Percentiles rank a stretch among this genome's conserved stretches.
Evolutionary conservation across 106 monocot species (phyloP).

Genomic region (Cymbidium sinense): DNA sequence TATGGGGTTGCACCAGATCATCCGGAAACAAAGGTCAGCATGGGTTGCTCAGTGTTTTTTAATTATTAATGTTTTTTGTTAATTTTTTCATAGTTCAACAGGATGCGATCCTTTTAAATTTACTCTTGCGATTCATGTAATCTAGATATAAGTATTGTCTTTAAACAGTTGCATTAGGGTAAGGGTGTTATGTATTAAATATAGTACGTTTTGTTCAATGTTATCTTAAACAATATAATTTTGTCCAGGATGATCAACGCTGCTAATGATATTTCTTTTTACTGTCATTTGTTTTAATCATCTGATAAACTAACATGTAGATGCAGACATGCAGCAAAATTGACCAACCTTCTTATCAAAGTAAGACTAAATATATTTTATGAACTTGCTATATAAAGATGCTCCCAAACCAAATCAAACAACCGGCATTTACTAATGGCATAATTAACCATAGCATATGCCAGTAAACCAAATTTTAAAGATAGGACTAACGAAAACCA

Average conservation of each 20-base stretch:
- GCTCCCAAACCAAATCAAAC: neutral
- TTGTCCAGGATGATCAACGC: no score
- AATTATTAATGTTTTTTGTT: neutral
- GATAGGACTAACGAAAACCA: neutral
- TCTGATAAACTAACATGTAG: neutral
- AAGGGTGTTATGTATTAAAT: no score
- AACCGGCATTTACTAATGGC: neutral
- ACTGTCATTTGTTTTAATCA: neutral
- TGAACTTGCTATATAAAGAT: neutral
- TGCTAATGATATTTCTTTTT: neutral
- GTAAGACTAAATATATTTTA: neutral
- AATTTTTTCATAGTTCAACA: neutral
- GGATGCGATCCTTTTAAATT: neutral
- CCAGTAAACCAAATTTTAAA: neutral
- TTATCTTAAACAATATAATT: no score
- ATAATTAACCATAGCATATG: neutral
- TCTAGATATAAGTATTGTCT: neutral
- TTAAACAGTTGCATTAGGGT: no score
- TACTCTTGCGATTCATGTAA: neutral
- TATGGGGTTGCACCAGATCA: slow-evolving; percentile 98
- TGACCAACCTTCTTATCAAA: neutral
- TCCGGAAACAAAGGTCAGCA: slow-evolving; percentile 89
- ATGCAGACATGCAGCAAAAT: neutral
- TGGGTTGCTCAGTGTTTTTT: neutral
- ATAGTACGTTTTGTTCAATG: no score